Percentiles rank a stretch among this genome's conserved stretches.
phyloP scores from a whole-genome alignment of 371 early-diverging fungal genomes.

The Vairimorpha necatrix region DNA sequence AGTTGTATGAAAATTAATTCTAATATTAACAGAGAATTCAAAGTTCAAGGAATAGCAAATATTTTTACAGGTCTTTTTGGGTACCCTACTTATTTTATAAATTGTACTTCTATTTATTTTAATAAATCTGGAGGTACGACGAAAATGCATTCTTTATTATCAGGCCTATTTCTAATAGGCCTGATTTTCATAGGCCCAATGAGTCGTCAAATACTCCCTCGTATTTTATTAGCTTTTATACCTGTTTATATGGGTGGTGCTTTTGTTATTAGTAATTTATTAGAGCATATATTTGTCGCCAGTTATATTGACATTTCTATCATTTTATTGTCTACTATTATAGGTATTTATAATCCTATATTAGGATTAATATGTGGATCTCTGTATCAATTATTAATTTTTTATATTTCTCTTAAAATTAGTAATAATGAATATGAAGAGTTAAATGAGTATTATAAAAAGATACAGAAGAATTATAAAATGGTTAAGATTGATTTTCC shows the following conservation, averaged over 20 bases:
- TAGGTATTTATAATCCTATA: background rate
- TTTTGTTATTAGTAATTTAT: background rate
- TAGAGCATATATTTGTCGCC: background rate
- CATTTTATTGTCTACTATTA: background rate
- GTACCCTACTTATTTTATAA: constrained; percentile 48
- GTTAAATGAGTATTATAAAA: background rate
- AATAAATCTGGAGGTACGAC: constrained; percentile 35
- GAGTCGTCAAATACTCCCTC: constrained; percentile 23
- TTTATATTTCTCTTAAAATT: background rate
- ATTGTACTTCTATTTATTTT: constrained; percentile 37
- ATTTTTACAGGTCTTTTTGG: constrained; percentile 31
- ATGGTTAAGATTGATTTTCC: background rate
- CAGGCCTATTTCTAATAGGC: background rate
- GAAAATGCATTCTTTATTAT: constrained; percentile 10
- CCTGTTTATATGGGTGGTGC: constrained; percentile 18
- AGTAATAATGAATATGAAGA: background rate
- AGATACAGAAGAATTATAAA: constrained; percentile 1
- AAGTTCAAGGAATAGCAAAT: constrained; percentile 25
- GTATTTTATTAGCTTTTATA: constrained; percentile 28
- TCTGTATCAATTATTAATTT: background rate
- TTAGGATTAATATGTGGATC: background rate
- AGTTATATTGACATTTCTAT: background rate
- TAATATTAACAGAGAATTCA: constrained; percentile 36
- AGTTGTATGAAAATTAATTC: background rate
- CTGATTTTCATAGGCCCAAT: background rate